A percentile compares a stretch with the other conserved stretches of the same genome.
These are phyloP conservation scores for Teratosphaeriaceae sp. DNA, from an alignment of 2,329 filamentous ascomycete genomes.

Conservation along the genomic window DNA sequence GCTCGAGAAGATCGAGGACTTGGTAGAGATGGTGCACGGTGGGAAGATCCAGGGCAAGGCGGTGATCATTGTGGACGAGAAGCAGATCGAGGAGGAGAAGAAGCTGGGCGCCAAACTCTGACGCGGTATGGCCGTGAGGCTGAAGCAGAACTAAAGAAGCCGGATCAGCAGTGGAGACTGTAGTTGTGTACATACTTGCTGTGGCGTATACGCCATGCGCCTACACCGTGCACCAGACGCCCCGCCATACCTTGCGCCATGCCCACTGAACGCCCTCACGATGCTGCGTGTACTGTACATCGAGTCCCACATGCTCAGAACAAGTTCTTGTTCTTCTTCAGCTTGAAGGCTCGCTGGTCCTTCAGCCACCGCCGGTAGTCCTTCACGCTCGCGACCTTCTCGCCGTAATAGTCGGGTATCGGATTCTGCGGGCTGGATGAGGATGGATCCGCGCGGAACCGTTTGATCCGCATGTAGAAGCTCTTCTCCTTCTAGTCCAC, in stretches of 20 bases:
- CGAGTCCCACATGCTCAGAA: conserved; percentile 40
- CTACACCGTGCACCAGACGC: neutral
- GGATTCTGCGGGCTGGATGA: conserved; percentile 87
- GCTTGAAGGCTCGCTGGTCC: conserved; percentile 91
- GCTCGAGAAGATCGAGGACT: conserved; percentile 44
- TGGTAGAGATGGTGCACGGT: conserved; percentile 44
- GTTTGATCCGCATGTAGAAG: conserved; percentile 88
- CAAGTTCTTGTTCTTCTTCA: conserved; percentile 68
- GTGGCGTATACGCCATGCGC: neutral
- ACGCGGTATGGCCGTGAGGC: too few relatives aligned
- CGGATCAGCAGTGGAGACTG: neutral
- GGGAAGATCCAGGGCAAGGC: conserved; percentile 52
- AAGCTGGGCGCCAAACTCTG: conserved; percentile 30
- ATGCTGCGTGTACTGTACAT: conserved; percentile 27
- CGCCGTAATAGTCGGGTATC: conserved; percentile 95
- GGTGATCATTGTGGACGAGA: conserved; percentile 45
- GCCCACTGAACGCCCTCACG: conserved; percentile 19
- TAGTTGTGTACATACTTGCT: conserved; percentile 42
- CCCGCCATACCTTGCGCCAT: neutral
- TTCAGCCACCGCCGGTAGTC: conserved; percentile 95
- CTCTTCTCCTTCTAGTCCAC: conserved; percentile 72
- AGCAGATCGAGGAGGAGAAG: conserved; percentile 41
- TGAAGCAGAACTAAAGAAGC: too few relatives aligned
- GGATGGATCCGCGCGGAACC: conserved; percentile 83
- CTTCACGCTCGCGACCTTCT: conserved; percentile 90